Base-by-base conservation (phyloP, 2,329 filamentous ascomycete genomes). In the Coniochaeta sp. region DNA sequence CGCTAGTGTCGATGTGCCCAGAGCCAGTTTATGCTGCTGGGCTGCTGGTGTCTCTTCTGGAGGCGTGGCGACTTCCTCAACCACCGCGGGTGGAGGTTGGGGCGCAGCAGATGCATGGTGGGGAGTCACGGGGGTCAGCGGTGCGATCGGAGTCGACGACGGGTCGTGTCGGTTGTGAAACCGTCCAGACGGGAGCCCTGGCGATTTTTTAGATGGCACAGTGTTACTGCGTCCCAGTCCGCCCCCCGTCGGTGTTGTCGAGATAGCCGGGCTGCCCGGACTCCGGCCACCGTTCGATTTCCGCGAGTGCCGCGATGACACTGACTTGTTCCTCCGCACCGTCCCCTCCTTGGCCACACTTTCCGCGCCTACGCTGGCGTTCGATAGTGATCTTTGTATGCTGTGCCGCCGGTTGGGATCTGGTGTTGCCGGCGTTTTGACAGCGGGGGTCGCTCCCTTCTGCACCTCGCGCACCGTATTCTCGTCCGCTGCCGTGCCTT, bases 401-500 rank as follows among this genome's bases (percentile, higher is more conserved):
- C 79, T 77, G 47, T 77, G 74, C 62, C 79, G 79, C 56, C 81
- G 62, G 67, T 74, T 64, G 67, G 77, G 60, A 65, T 71, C 72
- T 53, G 78, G 71, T 57, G 80, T 81, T 58, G 63, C 68, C 60
- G 67, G 77, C 26, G 68, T 67, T 49, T 73, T 70, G 40, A 67
- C 73, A 58, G 75, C 73, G 4, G 81, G 79, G 3, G 86, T 86
- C 3, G 86, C 86, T 52, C 87, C 89, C 63, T 91, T 85, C 57
- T 83, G 76, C 40, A 86, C 78, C 60, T 81, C 78, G 60, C 80
- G 74, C 59, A 79, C 78, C 1, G 81, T 85, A 64, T 79, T 85
- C 64, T 95, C 89, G 64, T 96, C 91, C n/a, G 91, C 89, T n/a
- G 84, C 91, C n/a, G 91, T 96, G 42, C 94, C 94, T 65, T 91